Evolutionary conservation across 768 basidiomycete species (phyloP).

Genomic region (Tricholoma saponaceum): DNA sequence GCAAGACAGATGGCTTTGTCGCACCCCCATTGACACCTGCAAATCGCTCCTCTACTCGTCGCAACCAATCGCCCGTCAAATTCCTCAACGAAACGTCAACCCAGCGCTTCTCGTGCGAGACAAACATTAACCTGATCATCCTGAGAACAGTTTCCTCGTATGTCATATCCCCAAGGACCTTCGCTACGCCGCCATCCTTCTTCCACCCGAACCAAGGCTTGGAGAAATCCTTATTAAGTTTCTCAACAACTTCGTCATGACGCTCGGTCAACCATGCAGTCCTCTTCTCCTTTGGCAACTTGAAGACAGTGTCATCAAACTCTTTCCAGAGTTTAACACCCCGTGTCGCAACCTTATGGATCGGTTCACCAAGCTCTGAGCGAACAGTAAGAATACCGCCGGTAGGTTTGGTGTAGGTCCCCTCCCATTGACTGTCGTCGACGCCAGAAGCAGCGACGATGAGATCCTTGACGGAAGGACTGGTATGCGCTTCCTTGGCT

Average conservation of each 20-base stretch:
- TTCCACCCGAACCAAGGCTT: slow-evolving; percentile 99
- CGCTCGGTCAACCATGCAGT: slow-evolving; percentile 82
- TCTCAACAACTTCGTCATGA: slow-evolving; percentile 83
- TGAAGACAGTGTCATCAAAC: slow-evolving; percentile 96
- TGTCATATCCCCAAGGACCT: slow-evolving; percentile 93
- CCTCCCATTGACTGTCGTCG: slow-evolving; percentile 86
- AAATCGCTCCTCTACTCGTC: slow-evolving; percentile 93
- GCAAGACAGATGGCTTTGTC: slow-evolving; percentile 77
- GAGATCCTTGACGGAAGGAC: slow-evolving; percentile 90
- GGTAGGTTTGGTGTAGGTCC: slow-evolving; percentile 89
- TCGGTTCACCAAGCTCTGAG: slow-evolving; percentile 97
- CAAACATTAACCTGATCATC: slow-evolving; percentile 93
- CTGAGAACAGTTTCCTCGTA: slow-evolving; percentile 94
- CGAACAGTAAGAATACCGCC: slow-evolving; percentile 96
- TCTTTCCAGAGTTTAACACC: slow-evolving; percentile 99
- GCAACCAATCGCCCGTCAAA: slow-evolving; percentile 93
- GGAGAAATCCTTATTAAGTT: slow-evolving; percentile 91
- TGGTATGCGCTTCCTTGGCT: slow-evolving; percentile 96
- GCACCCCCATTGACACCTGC: slow-evolving; percentile 79
- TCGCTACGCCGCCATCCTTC: slow-evolving; percentile 82
- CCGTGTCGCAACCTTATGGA: slow-evolving; percentile 98
- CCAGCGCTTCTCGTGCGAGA: slow-evolving; percentile 89
- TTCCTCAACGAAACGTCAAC: slow-evolving; percentile 89
- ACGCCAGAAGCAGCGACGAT: slow-evolving; percentile 95
- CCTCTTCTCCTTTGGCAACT: slow-evolving; percentile 94